Conservation (phyloP, 2,329 filamentous ascomycete species). For the Botrytis squamosa region DNA sequence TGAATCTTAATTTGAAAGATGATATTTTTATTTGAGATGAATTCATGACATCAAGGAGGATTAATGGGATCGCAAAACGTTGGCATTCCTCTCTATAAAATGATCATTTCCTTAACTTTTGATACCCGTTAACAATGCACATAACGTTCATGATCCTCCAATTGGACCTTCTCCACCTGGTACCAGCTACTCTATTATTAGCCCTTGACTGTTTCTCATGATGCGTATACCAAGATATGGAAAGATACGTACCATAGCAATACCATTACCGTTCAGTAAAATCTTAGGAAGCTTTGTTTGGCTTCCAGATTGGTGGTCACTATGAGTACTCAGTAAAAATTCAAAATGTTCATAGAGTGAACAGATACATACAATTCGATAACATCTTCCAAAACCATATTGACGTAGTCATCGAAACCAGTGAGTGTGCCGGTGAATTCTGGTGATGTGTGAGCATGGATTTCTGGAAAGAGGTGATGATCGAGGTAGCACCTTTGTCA, state of each 20-base stretch:
- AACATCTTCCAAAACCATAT: slow-evolving; percentile 97
- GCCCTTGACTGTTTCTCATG: slow-evolving; percentile 3
- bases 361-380: slow-evolving; percentile 76
- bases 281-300: slow-evolving; percentile 92
- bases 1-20: not conserved
- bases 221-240: not conserved
- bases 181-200: slow-evolving; percentile 57
- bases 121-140: not conserved
- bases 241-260: slow-evolving; percentile 78
- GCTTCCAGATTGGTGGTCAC: slow-evolving; percentile 79
- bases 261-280: slow-evolving; percentile 94
- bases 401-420: slow-evolving; percentile 99
- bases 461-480: not conserved
- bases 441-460: slow-evolving; percentile 43
- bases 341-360: not conserved
- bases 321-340: slow-evolving; percentile 48
- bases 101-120: slow-evolving; percentile 5
- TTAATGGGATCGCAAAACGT: not conserved
- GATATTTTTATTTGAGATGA: not conserved
- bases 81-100: slow-evolving; percentile 2
- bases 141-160: slow-evolving; percentile 27
- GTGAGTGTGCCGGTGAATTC: slow-evolving; percentile 94
- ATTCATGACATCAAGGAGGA: not conserved
- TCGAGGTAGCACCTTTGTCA: slow-evolving; percentile 72
- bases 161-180: slow-evolving; percentile 72